phyloP scores from a whole-genome alignment of 257 asterid species.

The Thymus mandschuricus region DNA sequence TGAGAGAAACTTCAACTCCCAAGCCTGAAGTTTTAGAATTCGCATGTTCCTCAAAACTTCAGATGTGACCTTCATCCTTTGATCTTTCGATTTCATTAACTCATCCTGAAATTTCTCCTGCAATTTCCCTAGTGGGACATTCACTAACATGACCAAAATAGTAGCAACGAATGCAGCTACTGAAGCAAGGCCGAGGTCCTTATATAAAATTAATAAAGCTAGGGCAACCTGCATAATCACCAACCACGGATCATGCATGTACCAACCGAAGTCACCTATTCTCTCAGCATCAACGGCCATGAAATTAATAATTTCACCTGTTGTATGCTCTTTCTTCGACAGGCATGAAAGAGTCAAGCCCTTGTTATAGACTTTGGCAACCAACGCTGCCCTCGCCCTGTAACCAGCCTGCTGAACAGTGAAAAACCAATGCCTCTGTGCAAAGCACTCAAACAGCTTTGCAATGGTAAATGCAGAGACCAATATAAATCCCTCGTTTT shows the following conservation, averaged over 20 bases:
- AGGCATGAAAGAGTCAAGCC: slow-evolving; percentile 72
- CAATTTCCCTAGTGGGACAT: slow-evolving; percentile 67
- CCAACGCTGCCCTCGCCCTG: slow-evolving; percentile 82
- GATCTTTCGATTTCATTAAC: slow-evolving; percentile 79
- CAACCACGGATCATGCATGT: slow-evolving; percentile 89
- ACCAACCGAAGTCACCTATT: slow-evolving; percentile 85
- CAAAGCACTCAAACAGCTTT: slow-evolving; percentile 71
- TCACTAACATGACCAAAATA: slow-evolving; percentile 68
- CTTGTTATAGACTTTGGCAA: slow-evolving; percentile 72
- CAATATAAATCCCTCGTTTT: slow-evolving; percentile 61
- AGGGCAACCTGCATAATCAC: slow-evolving; percentile 63
- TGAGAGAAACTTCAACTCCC: slow-evolving; percentile 87
- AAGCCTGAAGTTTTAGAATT: slow-evolving; percentile 90
- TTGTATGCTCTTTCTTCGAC: slow-evolving; percentile 73
- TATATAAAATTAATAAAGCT: slow-evolving; percentile 68
- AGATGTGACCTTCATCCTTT: slow-evolving; percentile 87
- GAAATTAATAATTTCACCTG: slow-evolving; percentile 81
- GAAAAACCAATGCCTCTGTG: slow-evolving; percentile 80
- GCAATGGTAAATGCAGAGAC: slow-evolving; percentile 66
- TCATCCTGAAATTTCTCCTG: slow-evolving; percentile 72
- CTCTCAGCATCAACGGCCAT: slow-evolving; percentile 95
- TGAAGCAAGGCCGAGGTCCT: slow-evolving; percentile 79
- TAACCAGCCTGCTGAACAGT: slow-evolving; percentile 83
- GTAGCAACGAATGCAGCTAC: slow-evolving; percentile 65
- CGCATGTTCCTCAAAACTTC: slow-evolving; percentile 94